Evolutionary conservation across 2,329 filamentous ascomycete species (phyloP), one percentile per base, ranked within the genome.

Genomic region (Hirsutella thompsonii): DNA sequence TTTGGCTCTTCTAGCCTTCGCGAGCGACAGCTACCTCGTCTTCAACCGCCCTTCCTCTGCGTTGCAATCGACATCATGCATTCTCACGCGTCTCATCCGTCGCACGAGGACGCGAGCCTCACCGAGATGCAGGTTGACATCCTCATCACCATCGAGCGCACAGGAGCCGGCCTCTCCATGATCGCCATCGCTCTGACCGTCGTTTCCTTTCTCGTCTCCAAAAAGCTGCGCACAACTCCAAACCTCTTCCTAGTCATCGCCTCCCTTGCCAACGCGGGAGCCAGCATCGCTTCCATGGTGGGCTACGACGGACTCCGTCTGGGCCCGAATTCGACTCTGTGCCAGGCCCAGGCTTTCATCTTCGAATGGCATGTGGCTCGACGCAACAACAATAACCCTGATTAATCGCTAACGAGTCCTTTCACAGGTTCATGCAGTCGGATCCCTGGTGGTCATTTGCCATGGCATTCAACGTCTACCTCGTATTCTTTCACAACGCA

Each of bases 401-500:
- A 6, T 16, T 35, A 8, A 11, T 46, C 3, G 47, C 38, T 23
- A 10, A 20, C n/a, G 9, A 5, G 13, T 9, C 9, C 18, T 18
- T 18, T 34, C 32, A 16, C 35, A 85, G 79, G 75, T 87, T 85
- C 57, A 82, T 83, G 74, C 79, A 81, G 49, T 80, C 80, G 3
- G 81, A 85, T 58, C 76, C 80, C 1, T 71, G 82, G 62, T 88
- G 80, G 82, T 83, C 81, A 0, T 76, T 87, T 49, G 81, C 81
- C 46, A 90, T 90, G 83, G 82, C 84, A 0, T 69, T 81, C 51
- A 90, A 90, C 48, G 84, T 90, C 42, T 86, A 81, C 54, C 69
- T 89, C 38, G 73, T 77, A 33, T 76, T 78, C 52, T 77, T 76
- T 57, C 65, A 65, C 52, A 67, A 70, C 16, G 70, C 68, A 9